Evolutionary conservation across 1,139 yeast species (phyloP).

Genomic region (Scheffersomyces parashehatae): DNA sequence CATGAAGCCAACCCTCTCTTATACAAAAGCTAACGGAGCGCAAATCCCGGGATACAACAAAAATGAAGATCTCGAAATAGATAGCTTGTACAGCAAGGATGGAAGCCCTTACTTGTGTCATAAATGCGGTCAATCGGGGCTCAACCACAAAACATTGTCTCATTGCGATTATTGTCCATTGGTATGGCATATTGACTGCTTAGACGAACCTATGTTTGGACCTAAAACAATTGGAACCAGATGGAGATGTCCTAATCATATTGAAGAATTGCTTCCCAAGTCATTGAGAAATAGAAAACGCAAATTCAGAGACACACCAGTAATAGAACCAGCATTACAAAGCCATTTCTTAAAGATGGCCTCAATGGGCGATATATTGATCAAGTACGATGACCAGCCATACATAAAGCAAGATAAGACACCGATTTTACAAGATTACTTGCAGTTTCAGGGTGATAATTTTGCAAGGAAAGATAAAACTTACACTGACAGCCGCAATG

Average conservation of each 20-base stretch:
- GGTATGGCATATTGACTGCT: slow-evolving; percentile 93
- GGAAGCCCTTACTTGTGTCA: slow-evolving; percentile 72
- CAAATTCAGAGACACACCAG: slow-evolving; percentile 54
- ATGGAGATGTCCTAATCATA: slow-evolving; percentile 95
- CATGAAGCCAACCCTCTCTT: slow-evolving; percentile 52
- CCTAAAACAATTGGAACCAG: slow-evolving; percentile 78
- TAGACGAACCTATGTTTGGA: slow-evolving; percentile 71
- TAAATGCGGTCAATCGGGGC: slow-evolving; percentile 73
- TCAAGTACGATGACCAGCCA: slow-evolving; percentile 70
- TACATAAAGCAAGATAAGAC: slow-evolving; percentile 25
- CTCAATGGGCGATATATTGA: slow-evolving; percentile 57
- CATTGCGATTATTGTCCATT: slow-evolving; percentile 85
- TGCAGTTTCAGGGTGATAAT: slow-evolving; percentile 28
- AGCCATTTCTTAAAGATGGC: slow-evolving; percentile 36
- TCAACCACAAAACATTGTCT: slow-evolving; percentile 52
- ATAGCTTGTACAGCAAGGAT: slow-evolving; percentile 60
- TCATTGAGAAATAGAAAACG: slow-evolving; percentile 34
- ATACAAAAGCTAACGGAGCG: slow-evolving; percentile 37
- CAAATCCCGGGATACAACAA: slow-evolving; percentile 40
- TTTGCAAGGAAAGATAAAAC: slow-evolving; percentile 25
- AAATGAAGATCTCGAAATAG: slow-evolving; percentile 60
- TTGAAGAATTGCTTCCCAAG: slow-evolving; percentile 53
- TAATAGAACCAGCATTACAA: slow-evolving; percentile 49
- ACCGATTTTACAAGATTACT: slow-evolving; percentile 33
- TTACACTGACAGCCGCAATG: slow-evolving; percentile 15